Percentiles rank a stretch among this genome's conserved stretches.
These are phyloP conservation scores for Clavispora asparagi DNA, from an alignment of 805 yeast genomes.

Conservation along the genomic window DNA sequence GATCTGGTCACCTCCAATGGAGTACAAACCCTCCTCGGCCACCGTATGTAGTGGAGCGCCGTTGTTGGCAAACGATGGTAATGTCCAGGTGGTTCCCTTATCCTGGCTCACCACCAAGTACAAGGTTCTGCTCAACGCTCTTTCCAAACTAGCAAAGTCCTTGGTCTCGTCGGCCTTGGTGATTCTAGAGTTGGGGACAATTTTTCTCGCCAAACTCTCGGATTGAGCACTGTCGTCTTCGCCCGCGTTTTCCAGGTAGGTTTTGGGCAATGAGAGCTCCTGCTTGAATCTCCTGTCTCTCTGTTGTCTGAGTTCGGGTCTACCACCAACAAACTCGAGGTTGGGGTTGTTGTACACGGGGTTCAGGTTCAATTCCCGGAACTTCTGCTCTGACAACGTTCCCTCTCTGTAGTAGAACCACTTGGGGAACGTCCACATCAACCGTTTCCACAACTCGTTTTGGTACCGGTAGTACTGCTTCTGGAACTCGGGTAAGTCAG, in stretches of 20 bases:
- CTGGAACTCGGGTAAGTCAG: slow-evolving; percentile 69
- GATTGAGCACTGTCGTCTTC: slow-evolving; percentile 8
- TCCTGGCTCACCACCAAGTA: slow-evolving; percentile 60
- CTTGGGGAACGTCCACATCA: slow-evolving; percentile 97
- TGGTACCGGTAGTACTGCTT: slow-evolving; percentile 75
- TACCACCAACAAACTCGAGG: slow-evolving; percentile 76
- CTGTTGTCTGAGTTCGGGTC: slow-evolving; percentile 79
- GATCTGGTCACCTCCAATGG: slow-evolving; percentile 67
- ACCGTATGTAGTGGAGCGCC: slow-evolving; percentile 55
- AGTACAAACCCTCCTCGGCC: slow-evolving; percentile 70
- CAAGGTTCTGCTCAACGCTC: slow-evolving; percentile 73
- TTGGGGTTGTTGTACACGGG: slow-evolving; percentile 71
- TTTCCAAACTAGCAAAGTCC: slow-evolving; percentile 66
- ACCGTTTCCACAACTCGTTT: slow-evolving; percentile 76
- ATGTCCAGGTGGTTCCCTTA: slow-evolving; percentile 50
- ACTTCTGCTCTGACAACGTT: slow-evolving; percentile 79
- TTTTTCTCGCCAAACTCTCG: slow-evolving; percentile 62
- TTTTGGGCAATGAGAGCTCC: slow-evolving; percentile 67
- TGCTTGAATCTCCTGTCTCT: slow-evolving; percentile 87
- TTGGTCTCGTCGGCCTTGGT: slow-evolving; percentile 71
- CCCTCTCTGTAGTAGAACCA: slow-evolving; percentile 90
- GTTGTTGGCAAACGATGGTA: slow-evolving; percentile 63
- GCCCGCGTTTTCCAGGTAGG: slow-evolving; percentile 33
- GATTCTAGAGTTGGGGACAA: slow-evolving; percentile 61
- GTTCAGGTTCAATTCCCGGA: slow-evolving; percentile 65